A percentile compares a stretch with the other conserved stretches of the same genome.
phyloP scores from a whole-genome alignment of 192 early-diverging fungal genomes.

The Coemansia sp. region DNA sequence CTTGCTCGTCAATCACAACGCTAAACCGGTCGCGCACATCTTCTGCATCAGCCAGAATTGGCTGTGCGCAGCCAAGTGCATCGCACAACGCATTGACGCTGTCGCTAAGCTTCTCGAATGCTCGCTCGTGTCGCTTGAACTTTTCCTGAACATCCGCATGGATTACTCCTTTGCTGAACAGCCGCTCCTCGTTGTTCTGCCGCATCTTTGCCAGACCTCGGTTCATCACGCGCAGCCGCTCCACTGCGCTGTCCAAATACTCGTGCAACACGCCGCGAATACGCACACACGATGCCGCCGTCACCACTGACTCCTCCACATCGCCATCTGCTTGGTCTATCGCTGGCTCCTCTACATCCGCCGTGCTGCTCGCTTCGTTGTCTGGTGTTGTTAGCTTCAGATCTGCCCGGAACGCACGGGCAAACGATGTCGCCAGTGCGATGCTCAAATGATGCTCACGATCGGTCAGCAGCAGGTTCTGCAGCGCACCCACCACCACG shows the following conservation, averaged over 20 bases:
- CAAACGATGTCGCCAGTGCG: conserved; percentile 30
- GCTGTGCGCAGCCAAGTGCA: conserved; percentile 71
- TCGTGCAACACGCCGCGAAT: conserved; percentile 29
- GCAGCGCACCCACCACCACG: conserved; percentile 38
- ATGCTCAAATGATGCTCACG: conserved; percentile 46
- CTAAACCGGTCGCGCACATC: conserved; percentile 28
- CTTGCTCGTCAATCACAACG: conserved; percentile 41
- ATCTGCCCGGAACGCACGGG: conserved; percentile 28
- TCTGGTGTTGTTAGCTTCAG: conserved; percentile 17
- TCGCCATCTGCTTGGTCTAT: not conserved
- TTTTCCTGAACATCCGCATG: conserved; percentile 39
- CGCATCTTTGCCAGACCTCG: conserved; percentile 72
- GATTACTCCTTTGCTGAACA: conserved; percentile 72
- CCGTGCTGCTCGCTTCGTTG: not conserved
- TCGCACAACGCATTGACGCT: conserved; percentile 63
- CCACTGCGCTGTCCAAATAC: conserved; percentile 41
- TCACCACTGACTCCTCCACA: conserved; percentile 9
- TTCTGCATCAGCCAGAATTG: conserved; percentile 76
- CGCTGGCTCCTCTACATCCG: conserved; percentile 8
- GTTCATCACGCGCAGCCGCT: conserved; percentile 39
- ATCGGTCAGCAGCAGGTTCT: conserved; percentile 49
- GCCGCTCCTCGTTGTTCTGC: conserved; percentile 72
- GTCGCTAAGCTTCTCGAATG: conserved; percentile 34
- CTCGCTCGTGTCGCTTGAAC: conserved; percentile 26
- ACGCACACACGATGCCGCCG: conserved; percentile 21